Evolutionary conservation across 2,329 filamentous ascomycete genomes (phyloP).

Genomic region (Pezicula carpinea): DNA sequence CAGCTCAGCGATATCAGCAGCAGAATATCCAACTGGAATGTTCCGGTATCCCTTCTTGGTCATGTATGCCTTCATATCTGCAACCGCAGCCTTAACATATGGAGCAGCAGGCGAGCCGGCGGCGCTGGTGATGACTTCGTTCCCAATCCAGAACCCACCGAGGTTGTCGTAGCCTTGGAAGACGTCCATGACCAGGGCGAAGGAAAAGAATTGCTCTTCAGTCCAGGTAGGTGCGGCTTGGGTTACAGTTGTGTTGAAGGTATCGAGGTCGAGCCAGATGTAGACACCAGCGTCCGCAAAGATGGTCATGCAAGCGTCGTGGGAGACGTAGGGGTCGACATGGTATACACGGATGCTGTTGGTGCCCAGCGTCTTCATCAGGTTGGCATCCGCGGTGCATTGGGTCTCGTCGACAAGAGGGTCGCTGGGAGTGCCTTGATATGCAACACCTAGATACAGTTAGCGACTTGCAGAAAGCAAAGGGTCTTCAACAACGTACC

Average conservation of each 20-base stretch:
- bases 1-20: constrained; percentile 64
- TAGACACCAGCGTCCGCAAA: constrained; percentile 66
- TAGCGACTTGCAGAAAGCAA: no score
- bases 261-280: constrained; percentile 65
- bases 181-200: constrained; percentile 65
- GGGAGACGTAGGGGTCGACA: constrained; percentile 61
- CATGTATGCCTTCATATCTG: constrained; percentile 51
- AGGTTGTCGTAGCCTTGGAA: constrained; percentile 65
- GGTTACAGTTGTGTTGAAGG: constrained; percentile 63
- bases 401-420: constrained; percentile 53
- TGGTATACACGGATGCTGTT: constrained; percentile 70
- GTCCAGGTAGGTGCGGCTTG: constrained; percentile 53
- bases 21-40: constrained; percentile 54
- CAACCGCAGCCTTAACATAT: constrained; percentile 53
- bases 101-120: constrained; percentile 44
- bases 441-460: constrained; percentile 51
- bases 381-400: constrained; percentile 58
- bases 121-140: constrained; percentile 50
- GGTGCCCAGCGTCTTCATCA: constrained; percentile 63
- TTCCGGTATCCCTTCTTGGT: constrained; percentile 40
- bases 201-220: constrained; percentile 32
- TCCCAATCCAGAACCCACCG: constrained; percentile 55
- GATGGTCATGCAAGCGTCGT: constrained; percentile 63
- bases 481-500: no score
- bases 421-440: constrained; percentile 60